These are phyloP conservation scores for Claviceps cyperi DNA, from an alignment of 2,329 filamentous ascomycete species.

Conservation along the genomic window DNA sequence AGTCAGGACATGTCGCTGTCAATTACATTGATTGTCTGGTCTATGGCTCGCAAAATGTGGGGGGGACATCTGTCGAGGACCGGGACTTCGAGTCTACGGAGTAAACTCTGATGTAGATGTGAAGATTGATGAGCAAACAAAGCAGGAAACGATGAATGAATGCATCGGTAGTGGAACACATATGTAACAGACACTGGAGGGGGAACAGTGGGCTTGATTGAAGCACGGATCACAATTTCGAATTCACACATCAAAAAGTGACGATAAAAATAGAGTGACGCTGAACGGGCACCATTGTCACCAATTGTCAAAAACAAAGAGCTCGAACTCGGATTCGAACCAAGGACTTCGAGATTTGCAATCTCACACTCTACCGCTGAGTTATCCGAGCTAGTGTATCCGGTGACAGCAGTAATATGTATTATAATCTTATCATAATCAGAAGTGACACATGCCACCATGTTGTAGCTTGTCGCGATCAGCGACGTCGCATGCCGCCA, in stretches of 20 bases:
- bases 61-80: too few relatives aligned
- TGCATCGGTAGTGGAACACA: too few relatives aligned
- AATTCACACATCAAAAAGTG: too few relatives aligned
- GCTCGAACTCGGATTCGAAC: conserved; percentile 1
- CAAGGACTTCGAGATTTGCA: conserved; percentile 2
- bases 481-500: background rate
- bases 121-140: too few relatives aligned
- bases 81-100: too few relatives aligned
- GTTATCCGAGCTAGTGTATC: background rate
- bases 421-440: too few relatives aligned
- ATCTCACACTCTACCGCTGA: conserved; percentile 5
- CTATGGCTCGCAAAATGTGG: background rate
- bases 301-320: background rate
- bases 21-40: background rate
- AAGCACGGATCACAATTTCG: background rate
- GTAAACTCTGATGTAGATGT: too few relatives aligned
- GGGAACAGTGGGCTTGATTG: too few relatives aligned
- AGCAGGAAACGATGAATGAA: too few relatives aligned
- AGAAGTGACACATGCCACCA: too few relatives aligned
- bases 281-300: too few relatives aligned
- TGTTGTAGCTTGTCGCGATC: background rate
- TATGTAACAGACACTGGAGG: too few relatives aligned
- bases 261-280: background rate
- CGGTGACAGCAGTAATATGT: accelerated
- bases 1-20: background rate